These are phyloP conservation scores for Candida tunisiensis DNA, from an alignment of 1,139 yeast species.

Conservation along the genomic window DNA sequence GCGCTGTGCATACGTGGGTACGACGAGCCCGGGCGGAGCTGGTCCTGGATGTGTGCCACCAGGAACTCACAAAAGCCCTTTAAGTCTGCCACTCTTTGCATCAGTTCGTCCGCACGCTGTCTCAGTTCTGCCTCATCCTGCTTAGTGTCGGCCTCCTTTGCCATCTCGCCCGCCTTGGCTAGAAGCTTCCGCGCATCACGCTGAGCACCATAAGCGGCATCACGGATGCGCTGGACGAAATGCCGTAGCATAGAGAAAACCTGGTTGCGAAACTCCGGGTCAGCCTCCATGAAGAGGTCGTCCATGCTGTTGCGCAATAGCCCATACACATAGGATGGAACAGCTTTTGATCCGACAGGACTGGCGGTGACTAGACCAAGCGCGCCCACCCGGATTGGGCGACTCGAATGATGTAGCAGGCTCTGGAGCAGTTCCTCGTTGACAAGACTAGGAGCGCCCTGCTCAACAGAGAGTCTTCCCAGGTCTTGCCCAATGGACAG, in stretches of 20 bases:
- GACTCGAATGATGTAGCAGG: conserved; percentile 28
- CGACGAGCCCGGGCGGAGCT: conserved; percentile 48
- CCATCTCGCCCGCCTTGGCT: conserved; percentile 15
- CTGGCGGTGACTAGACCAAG: conserved; percentile 45
- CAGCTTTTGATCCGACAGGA: conserved; percentile 40
- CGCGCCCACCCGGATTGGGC: conserved; percentile 36
- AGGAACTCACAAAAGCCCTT: conserved; percentile 28
- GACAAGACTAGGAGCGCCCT: too few relatives aligned
- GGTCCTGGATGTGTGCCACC: conserved; percentile 22
- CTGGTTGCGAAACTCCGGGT: conserved; percentile 51
- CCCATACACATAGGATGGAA: conserved; percentile 28
- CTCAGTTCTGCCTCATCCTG: too few relatives aligned
- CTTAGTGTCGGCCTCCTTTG: conserved; percentile 8
- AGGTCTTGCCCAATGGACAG: conserved; percentile 50
- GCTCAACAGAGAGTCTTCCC: conserved; percentile 33
- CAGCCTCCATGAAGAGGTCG: conserved; percentile 37
- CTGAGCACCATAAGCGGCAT: conserved; percentile 38
- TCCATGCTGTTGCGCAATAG: conserved; percentile 28
- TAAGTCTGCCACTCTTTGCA: conserved; percentile 8
- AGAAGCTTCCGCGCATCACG: conserved; percentile 29
- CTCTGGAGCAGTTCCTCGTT: conserved; percentile 20
- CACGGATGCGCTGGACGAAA: conserved; percentile 46
- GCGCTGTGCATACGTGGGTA: conserved; percentile 45
- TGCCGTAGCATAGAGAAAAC: conserved; percentile 42
- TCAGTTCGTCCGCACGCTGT: conserved; percentile 2